Base-by-base conservation (phyloP, 495 filamentous ascomycete genomes). In the Elaphomyces granulatus region DNA sequence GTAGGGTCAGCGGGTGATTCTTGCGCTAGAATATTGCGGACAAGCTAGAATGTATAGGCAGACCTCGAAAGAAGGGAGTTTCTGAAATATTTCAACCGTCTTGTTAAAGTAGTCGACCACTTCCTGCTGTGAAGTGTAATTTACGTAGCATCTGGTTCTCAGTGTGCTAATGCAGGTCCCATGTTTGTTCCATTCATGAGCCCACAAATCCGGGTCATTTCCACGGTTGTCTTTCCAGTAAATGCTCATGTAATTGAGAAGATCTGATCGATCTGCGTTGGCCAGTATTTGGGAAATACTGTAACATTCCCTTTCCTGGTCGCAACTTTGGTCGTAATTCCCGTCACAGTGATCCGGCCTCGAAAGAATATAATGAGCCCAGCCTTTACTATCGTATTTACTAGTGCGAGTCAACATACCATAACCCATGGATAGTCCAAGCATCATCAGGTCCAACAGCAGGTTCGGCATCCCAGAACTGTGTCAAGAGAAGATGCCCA, bases 341-440 rank as follows among this genome's bases (percentile, higher is more conserved):
- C 82, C 83, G 47, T 87, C 81, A 58, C 84, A 90, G 50, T 76
- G 73, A 49, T 87, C 81, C 10, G 82, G 82, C 83, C 65, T 68
- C 37, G 8, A n/a, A 37, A 19, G 14, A 36, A 9, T 20, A 33
- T 35, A 36, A 1, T 18, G 19, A 8, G 16, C 2, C 32, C 10
- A 23, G 39, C 32, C 2, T 18, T 8, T 38, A 1, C 14, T 35
- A 2, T n/a, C n/a, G n/a, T n/a, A n/a, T n/a, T n/a, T n/a, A n/a
- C n/a, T n/a, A n/a, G n/a, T n/a, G n/a, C n/a, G 3, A 15, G 15
- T 16, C 6, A 37, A 47, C 56, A 17, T 51, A 70, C 67, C 84
- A 88, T 32, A 90, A 61, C 15, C 83, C 83, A 50, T 87, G 85
- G 20, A 90, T 59, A 3, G 83, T 88, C 83, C 82, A 90, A 35